A percentile compares a stretch with the other conserved stretches of the same genome.
Conservation (phyloP, 2,329 filamentous ascomycete species). For the Ascocoryne sarcoides region DNA sequence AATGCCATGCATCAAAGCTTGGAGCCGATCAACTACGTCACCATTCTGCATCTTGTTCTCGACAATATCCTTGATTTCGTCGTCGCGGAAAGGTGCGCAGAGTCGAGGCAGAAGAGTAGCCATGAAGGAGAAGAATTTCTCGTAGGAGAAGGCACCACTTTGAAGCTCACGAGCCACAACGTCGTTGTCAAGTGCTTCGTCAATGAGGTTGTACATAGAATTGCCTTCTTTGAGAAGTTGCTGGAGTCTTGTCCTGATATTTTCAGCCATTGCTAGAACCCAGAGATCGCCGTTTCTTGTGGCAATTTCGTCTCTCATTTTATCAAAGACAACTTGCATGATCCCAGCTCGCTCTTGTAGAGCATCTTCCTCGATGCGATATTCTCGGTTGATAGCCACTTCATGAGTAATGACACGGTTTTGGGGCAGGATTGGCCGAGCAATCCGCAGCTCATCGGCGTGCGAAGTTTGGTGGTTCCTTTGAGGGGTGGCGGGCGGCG, state of each 20-base stretch:
- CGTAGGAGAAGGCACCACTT: conserved; percentile 69
- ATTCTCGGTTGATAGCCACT: conserved; percentile 70
- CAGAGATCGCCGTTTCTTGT: conserved; percentile 56
- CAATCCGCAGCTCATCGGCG: conserved; percentile 24
- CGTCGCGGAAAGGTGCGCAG: conserved; percentile 73
- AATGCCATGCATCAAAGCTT: conserved; percentile 66
- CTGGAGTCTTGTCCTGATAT: conserved; percentile 63
- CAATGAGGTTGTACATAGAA: conserved; percentile 65
- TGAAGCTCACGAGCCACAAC: conserved; percentile 60
- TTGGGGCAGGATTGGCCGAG: conserved; percentile 50
- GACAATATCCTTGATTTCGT: conserved; percentile 60
- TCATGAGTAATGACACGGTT: conserved; percentile 73
- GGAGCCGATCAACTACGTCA: conserved; percentile 65
- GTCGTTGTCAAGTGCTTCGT: conserved; percentile 66
- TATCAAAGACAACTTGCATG: conserved; percentile 46
- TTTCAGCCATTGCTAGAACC: conserved; percentile 62
- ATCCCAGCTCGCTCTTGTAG: conserved; percentile 52
- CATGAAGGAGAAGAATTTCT: conserved; percentile 72
- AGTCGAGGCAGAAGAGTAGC: conserved; percentile 66
- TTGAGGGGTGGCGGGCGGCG: conserved; percentile 44
- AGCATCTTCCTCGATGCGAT: conserved; percentile 57
- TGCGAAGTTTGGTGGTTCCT: conserved; percentile 14
- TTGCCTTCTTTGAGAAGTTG: conserved; percentile 62
- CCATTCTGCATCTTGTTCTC: conserved; percentile 51
- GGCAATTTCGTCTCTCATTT: conserved; percentile 54